Conservation (phyloP, 768 basidiomycete genomes). For the Clathrus columnatus region DNA sequence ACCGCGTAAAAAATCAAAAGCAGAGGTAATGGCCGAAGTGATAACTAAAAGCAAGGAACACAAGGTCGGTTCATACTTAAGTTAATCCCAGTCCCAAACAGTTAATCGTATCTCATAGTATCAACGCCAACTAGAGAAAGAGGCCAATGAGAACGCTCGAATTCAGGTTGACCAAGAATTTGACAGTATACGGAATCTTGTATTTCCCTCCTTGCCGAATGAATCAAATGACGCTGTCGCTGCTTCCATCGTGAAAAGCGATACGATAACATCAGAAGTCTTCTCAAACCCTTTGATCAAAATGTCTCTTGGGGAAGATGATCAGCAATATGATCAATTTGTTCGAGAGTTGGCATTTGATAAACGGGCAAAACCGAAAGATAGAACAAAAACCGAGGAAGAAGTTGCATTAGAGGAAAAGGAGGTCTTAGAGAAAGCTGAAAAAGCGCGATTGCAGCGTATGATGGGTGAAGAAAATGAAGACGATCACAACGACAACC, state of each 20-base stretch:
- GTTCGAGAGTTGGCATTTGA: conserved; percentile 93
- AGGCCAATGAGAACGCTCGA: conserved; percentile 77
- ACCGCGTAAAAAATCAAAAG: conserved; percentile 80
- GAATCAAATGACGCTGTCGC: background rate
- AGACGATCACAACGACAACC: conserved; percentile 56
- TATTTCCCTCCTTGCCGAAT: conserved; percentile 36
- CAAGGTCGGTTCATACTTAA: conserved; percentile 49
- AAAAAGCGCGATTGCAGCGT: conserved; percentile 63
- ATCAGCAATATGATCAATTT: conserved; percentile 81
- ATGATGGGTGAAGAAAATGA: conserved; percentile 76
- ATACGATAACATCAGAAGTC: conserved; percentile 35
- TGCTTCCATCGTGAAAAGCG: conserved; percentile 20
- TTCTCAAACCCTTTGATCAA: conserved; percentile 28
- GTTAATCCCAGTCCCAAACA: background rate
- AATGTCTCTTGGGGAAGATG: conserved; percentile 21
- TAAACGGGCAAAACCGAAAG: conserved; percentile 85
- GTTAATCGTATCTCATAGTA: conserved; percentile 37
- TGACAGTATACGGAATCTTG: conserved; percentile 61
- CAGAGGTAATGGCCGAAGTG: conserved; percentile 96
- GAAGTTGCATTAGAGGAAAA: conserved; percentile 86
- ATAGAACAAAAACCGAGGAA: conserved; percentile 94
- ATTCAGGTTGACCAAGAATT: conserved; percentile 86
- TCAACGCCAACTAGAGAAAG: conserved; percentile 79
- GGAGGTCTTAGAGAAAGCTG: conserved; percentile 77
- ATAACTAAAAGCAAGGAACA: conserved; percentile 95